Percentiles rank a stretch among this genome's conserved stretches.
Conservation (phyloP, 2,329 filamentous ascomycete species). For the Cladobotryum mycophilum region DNA sequence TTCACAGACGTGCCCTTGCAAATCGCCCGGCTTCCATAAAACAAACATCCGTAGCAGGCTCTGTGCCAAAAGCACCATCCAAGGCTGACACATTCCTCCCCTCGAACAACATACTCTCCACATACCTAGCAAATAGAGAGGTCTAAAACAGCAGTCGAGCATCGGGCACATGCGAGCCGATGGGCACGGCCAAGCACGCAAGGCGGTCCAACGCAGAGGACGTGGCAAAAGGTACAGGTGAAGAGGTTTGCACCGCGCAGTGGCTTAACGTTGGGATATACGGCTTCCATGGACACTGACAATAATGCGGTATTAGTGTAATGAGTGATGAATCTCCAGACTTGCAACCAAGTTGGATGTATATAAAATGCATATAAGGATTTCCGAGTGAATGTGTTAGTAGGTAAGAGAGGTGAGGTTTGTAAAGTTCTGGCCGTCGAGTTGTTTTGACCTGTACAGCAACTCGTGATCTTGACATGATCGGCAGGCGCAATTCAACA, state of each 20-base stretch:
- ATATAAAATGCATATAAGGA: too few species aligned
- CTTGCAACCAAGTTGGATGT: too few species aligned
- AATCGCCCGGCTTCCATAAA: slow-evolving; percentile 40
- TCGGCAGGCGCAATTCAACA: too few species aligned
- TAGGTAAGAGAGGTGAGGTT: too few species aligned
- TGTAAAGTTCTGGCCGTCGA: too few species aligned
- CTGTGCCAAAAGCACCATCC: slow-evolving; percentile 57
- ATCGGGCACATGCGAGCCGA: slow-evolving; percentile 43
- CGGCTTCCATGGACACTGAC: too few species aligned
- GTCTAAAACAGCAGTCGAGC: slow-evolving; percentile 42
- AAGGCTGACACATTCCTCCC: slow-evolving; percentile 50
- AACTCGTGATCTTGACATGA: too few species aligned
- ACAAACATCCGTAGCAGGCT: slow-evolving; percentile 49
- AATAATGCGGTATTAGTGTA: too few species aligned
- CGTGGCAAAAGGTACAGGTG: slow-evolving; percentile 53
- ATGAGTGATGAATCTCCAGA: too few species aligned
- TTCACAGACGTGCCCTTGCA: slow-evolving; percentile 28
- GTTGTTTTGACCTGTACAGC: too few species aligned
- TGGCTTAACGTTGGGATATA: not conserved
- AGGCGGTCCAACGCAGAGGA: slow-evolving; percentile 29
- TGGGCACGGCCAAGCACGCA: slow-evolving; percentile 39
- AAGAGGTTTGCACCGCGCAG: slow-evolving; percentile 26
- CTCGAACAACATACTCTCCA: slow-evolving; percentile 47
- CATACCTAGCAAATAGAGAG: slow-evolving; percentile 54
- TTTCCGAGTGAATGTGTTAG: too few species aligned